phyloP scores from a whole-genome alignment of 2,329 filamentous ascomycete genomes.

The Pseudogymnoascus verrucosus region DNA sequence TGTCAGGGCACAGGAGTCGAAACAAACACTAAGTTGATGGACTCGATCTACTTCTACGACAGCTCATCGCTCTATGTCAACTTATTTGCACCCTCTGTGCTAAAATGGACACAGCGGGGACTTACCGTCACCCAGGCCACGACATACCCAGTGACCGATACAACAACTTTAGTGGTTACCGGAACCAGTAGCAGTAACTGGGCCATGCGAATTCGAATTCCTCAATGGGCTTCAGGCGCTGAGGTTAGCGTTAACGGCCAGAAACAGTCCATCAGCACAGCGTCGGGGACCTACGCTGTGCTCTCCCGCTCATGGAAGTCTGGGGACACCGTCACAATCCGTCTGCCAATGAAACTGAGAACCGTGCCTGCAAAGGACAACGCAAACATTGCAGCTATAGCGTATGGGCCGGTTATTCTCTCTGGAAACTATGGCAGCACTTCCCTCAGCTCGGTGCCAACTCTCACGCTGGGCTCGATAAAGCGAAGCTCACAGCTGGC shows the following conservation, averaged over 20 bases:
- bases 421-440: conserved; percentile 34
- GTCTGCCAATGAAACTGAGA: conserved; percentile 38
- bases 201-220: conserved; percentile 38
- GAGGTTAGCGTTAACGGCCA: conserved; percentile 36
- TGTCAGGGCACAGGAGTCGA: conserved; percentile 45
- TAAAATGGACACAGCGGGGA: conserved; percentile 36
- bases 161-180: conserved; percentile 31
- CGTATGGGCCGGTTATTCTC: conserved; percentile 39
- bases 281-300: conserved; percentile 30
- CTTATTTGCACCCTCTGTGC: conserved; percentile 38
- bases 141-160: conserved; percentile 35
- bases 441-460: not conserved
- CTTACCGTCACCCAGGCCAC: conserved; percentile 37
- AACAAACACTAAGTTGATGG: conserved; percentile 46
- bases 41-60: conserved; percentile 44
- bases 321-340: conserved; percentile 36
- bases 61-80: conserved; percentile 39
- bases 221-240: conserved; percentile 36
- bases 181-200: conserved; percentile 25
- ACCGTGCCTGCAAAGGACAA: conserved; percentile 41
- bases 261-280: conserved; percentile 26
- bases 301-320: conserved; percentile 33
- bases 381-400: conserved; percentile 34
- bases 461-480: not conserved
- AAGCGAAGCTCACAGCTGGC: not conserved